Percentiles rank a stretch among this genome's conserved stretches.
Evolutionary conservation across 352 stramenopile genomes (phyloP).

Genomic region (Globisporangium acanthophoron): DNA sequence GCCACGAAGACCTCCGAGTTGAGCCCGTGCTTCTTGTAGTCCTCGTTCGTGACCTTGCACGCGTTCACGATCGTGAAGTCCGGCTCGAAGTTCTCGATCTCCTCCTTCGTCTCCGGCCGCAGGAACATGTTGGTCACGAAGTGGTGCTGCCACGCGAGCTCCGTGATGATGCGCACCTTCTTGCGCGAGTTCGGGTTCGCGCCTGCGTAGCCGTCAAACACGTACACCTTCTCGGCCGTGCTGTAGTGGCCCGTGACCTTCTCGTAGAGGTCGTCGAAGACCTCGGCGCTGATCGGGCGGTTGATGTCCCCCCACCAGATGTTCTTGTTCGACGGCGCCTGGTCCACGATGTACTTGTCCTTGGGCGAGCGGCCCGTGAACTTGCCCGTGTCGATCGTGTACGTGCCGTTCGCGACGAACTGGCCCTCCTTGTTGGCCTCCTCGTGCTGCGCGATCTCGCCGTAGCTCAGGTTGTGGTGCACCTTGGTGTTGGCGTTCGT

Average conservation of each 20-base stretch:
- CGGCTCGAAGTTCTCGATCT: slow-evolving; percentile 92
- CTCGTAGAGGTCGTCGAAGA: slow-evolving; percentile 96
- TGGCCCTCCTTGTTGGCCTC: slow-evolving; percentile 90
- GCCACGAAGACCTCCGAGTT: slow-evolving; percentile 96
- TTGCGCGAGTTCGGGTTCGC: slow-evolving; percentile 90
- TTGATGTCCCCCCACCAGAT: slow-evolving; percentile 98
- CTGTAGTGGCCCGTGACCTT: slow-evolving; percentile 93
- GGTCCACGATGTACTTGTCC: slow-evolving; percentile 98
- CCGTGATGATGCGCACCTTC: slow-evolving; percentile 97
- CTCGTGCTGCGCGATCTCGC: slow-evolving; percentile 94
- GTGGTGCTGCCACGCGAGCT: slow-evolving; percentile 97
- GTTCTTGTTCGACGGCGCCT: slow-evolving; percentile 88
- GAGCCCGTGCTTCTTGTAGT: slow-evolving; percentile 93
- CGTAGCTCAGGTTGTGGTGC: slow-evolving; percentile 95
- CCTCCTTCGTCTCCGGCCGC: slow-evolving; percentile 65
- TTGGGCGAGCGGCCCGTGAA: slow-evolving; percentile 98
- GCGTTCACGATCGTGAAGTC: slow-evolving; percentile 99
- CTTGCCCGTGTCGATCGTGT: slow-evolving; percentile 97
- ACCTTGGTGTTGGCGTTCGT: slow-evolving; percentile 88
- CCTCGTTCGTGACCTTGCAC: slow-evolving; percentile 92
- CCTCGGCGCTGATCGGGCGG: slow-evolving; percentile 88
- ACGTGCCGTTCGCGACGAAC: slow-evolving; percentile 91
- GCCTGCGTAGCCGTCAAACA: slow-evolving; percentile 96
- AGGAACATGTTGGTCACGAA: slow-evolving; percentile 98
- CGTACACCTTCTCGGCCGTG: slow-evolving; percentile 90